Evolutionary conservation across 2,329 filamentous ascomycete species (phyloP).

Genomic region (Colletotrichum truncatum): DNA sequence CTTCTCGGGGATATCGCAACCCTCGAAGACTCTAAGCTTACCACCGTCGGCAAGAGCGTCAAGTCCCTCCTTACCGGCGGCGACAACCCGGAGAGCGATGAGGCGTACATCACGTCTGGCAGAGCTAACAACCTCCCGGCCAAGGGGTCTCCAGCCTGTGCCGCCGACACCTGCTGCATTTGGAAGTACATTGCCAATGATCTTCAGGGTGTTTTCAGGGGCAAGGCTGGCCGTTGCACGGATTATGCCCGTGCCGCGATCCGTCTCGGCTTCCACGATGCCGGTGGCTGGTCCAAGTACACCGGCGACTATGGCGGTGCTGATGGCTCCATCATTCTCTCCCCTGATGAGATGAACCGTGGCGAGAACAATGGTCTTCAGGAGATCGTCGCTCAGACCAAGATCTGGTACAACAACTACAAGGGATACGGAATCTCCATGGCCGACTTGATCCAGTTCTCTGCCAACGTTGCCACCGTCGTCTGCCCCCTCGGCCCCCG

Average conservation of each 20-base stretch:
- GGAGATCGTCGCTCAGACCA: slow-evolving; percentile 49
- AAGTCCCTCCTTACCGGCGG: slow-evolving; percentile 45
- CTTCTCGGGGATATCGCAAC: slow-evolving; percentile 48
- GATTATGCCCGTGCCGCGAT: slow-evolving; percentile 52
- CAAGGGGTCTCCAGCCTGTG: slow-evolving; percentile 39
- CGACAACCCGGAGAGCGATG: slow-evolving; percentile 37
- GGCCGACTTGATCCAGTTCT: slow-evolving; percentile 65
- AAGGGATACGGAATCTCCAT: slow-evolving; percentile 48
- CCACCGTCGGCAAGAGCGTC: slow-evolving; percentile 45
- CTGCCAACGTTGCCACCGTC: slow-evolving; percentile 57
- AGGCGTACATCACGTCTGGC: slow-evolving; percentile 20
- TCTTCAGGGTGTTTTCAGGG: slow-evolving; percentile 45
- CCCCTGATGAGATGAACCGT: slow-evolving; percentile 44
- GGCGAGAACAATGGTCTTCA: slow-evolving; percentile 57
- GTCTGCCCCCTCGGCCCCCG: slow-evolving; percentile 55
- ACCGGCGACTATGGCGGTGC: slow-evolving; percentile 49
- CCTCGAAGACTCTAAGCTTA: slow-evolving; percentile 41
- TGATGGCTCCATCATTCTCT: slow-evolving; percentile 54
- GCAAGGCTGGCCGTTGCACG: slow-evolving; percentile 49
- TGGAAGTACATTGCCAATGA: slow-evolving; percentile 53
- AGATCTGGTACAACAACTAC: slow-evolving; percentile 51
- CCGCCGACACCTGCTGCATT: slow-evolving; percentile 52
- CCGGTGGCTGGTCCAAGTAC: slow-evolving; percentile 51
- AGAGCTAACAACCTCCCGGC: slow-evolving; percentile 28
- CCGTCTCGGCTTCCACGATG: slow-evolving; percentile 58